Evolutionary conservation across 306 rosid species (phyloP), one percentile per base, ranked within the genome.

Genomic region (Corylus heterophylla): DNA sequence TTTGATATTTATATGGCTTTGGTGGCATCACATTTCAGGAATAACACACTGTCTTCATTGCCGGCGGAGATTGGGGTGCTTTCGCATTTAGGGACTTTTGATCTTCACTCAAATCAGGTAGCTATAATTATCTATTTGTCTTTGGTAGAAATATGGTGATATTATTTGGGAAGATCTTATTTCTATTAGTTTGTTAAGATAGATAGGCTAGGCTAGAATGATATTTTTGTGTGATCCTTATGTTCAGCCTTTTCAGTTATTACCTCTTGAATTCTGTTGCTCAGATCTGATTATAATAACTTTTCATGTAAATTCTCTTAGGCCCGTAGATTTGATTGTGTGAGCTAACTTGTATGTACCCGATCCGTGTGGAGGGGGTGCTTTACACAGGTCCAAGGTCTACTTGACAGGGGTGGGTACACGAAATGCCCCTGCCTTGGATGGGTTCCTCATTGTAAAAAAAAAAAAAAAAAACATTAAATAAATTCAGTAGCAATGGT

Each of bases 91-190:
- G 97, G 95, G 80, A 94, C 93, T 64, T 90, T 94, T 31, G 97
- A 88, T 89, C 97, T 94, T 78, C 95, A 86, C 61, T 92, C 98
- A 81, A 94, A 94, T 86, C 91, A 91, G 97, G 98, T 94, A 86
- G 55, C 25, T 50, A 39, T 75, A 75, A 49, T 74, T 70, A 2
- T 73, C 76, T 66, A n/a, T 76, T 67, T 58, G 10, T 58, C 31
- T 58, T 22, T 22, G 51, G 13, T 49, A 9, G 52, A 49, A 58
- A 59, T 59, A 25, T 17, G 48, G 29, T 37, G 25, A 67, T 67
- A 17, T 18, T 39, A 64, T 67, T 67, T 18, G 25, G 25, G 50
- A 67, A 67, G 50, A 37, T 18, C 49, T 39, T 6, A 29, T n/a
- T 67, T 67, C 51, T 37, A 17, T 67, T 35, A 67, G 51, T 39